Conservation (phyloP, 208 protist genomes). For the Trypanosoma rangeli region DNA sequence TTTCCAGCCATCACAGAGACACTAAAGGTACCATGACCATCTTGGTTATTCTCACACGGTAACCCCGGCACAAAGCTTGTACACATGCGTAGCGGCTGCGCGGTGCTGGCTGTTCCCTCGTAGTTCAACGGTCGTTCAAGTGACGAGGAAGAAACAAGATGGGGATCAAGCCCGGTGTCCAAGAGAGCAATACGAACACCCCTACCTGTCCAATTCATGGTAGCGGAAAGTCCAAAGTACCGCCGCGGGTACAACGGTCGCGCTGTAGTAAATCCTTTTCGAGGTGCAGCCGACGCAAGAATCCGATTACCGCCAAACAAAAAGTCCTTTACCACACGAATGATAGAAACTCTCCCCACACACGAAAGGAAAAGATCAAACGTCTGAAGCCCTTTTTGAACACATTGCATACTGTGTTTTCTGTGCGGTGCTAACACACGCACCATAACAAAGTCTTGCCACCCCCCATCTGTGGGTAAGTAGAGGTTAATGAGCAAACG, state of each 20-base stretch:
- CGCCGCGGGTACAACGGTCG: slow-evolving; percentile 19
- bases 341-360: slow-evolving; percentile 19
- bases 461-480: neutral
- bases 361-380: slow-evolving; percentile 1
- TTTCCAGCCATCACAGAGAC: slow-evolving; percentile 89
- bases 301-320: neutral
- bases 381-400: neutral
- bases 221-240: slow-evolving; percentile 19
- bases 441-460: slow-evolving; percentile 26
- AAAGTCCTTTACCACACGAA: slow-evolving; percentile 7
- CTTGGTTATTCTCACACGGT: slow-evolving; percentile 55
- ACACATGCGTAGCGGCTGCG: slow-evolving; percentile 26
- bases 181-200: slow-evolving; percentile 64
- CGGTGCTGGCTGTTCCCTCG: neutral
- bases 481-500: neutral
- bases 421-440: neutral
- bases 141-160: slow-evolving; percentile 14
- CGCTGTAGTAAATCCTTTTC: neutral
- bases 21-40: slow-evolving; percentile 98
- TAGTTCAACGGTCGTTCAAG: neutral
- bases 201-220: slow-evolving; percentile 32
- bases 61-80: slow-evolving; percentile 62
- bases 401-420: neutral
- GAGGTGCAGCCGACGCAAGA: neutral
- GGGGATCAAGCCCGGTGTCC: slow-evolving; percentile 50